Base-by-base conservation (phyloP, 768 basidiomycete genomes). In the Tulasnella calospora region DNA sequence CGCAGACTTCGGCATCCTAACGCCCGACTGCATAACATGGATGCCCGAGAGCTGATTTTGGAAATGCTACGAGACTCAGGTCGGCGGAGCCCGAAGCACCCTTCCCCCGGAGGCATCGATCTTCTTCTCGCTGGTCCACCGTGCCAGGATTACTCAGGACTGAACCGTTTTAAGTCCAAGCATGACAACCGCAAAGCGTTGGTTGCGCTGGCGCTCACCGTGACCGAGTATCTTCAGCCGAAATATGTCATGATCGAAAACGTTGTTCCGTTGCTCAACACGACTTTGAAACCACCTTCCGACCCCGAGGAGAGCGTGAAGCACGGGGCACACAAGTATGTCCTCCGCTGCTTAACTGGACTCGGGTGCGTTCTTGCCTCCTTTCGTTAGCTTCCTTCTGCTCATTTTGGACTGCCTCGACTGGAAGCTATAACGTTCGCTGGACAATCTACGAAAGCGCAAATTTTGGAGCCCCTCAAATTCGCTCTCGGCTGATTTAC, bases 401-500 rank as follows among this genome's bases (percentile, higher is more conserved):
- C 38, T 23, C 61, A 30, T 41, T n/a, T 30, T 38, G 71, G 13
- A 23, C 41, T 81, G 36, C 80, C 74, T 82, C 80, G 51, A 46
- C 35, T n/a, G 36, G 23, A 76, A 90, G 90, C 0, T 94, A 94
- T 82, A 92, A 94, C 84, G 89, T 88, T 2, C 88, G 86, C 27
- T 89, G 88, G 83, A 88, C 87, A n/a, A 84, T 91, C 21, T 84
- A 93, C 0, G 91, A 94, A 81, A 90, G 92, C 33, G 89, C 89
- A 90, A 46, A 79, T 46, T 93, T 93, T 83, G 93, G 93, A 36
- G 87, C 88, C 30, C 92, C 93, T 23, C 93, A 94, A 84, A 85
- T 86, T 70, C 89, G 93, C 12, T 84, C 86, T 36, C 86, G 93
- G 23, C 87, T 93, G 17, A 91, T 94, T 69, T 90, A 94, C 82